A percentile compares a stretch with the other conserved stretches of the same genome.
phyloP scores from a whole-genome alignment of 2,329 filamentous ascomycete genomes.

The Xylaria digitata region DNA sequence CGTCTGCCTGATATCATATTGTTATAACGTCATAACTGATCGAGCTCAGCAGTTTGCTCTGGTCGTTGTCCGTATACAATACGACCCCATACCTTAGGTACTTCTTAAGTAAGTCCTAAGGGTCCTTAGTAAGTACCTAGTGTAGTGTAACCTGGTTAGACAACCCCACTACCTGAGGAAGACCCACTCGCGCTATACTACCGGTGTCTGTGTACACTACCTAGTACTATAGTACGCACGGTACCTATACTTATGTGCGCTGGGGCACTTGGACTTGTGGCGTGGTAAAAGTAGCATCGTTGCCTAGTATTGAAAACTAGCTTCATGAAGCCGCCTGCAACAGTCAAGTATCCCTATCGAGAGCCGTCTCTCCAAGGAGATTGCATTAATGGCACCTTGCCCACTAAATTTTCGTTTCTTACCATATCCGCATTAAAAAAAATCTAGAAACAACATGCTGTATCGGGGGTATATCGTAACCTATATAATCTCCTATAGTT shows the following conservation, averaged over 20 bases:
- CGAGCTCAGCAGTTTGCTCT: conserved; percentile 5
- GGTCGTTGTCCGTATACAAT: not conserved
- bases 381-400: not conserved
- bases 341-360: not conserved
- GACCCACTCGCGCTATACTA: not conserved
- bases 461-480: conserved; percentile 33
- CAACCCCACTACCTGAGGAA: not conserved
- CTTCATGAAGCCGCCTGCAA: too few relatives aligned
- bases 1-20: conserved; percentile 2
- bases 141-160: not conserved
- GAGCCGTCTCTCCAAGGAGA: not conserved
- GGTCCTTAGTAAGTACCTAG: too few relatives aligned
- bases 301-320: too few relatives aligned
- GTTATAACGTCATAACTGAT: conserved; percentile 28
- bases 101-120: too few relatives aligned
- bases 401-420: not conserved
- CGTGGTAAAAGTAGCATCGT: too few relatives aligned
- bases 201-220: not conserved
- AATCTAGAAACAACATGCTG: conserved; percentile 26
- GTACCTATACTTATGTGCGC: not conserved
- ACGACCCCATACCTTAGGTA: not conserved
- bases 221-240: not conserved
- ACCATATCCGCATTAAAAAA: not conserved
- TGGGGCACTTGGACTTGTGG: too few relatives aligned
- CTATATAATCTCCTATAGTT: conserved; percentile 2